Percentiles rank a stretch among this genome's conserved stretches.
Conservation (phyloP, 2,329 filamentous ascomycete species). For the Aureobasidium sp. region DNA sequence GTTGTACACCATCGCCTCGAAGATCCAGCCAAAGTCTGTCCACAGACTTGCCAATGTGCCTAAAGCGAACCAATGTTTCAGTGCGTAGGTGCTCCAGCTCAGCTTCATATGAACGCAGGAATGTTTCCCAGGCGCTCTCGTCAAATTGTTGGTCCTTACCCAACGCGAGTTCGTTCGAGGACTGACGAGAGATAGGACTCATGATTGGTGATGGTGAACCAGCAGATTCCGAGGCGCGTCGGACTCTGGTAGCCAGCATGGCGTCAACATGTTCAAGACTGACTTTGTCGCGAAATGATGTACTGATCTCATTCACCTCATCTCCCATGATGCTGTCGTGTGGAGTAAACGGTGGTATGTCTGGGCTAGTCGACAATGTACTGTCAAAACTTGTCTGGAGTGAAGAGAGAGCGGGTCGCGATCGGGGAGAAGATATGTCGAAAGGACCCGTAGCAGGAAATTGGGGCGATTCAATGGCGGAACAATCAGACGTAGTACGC, state of each 20-base stretch:
- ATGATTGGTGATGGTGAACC: not conserved
- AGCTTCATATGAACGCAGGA: constrained; percentile 24
- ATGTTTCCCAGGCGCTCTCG: constrained; percentile 27
- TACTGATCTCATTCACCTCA: constrained; percentile 15
- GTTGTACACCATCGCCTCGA: not conserved
- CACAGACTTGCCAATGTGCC: constrained; percentile 29
- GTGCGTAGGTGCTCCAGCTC: constrained; percentile 32
- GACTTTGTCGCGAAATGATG: constrained; percentile 17
- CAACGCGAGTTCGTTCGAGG: not conserved
- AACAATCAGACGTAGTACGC: constrained; percentile 6
- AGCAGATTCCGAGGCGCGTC: not conserved
- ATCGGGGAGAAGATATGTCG: not conserved
- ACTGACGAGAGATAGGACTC: not conserved
- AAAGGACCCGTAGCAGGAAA: not conserved
- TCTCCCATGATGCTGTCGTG: constrained; percentile 20
- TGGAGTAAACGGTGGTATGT: constrained; percentile 29
- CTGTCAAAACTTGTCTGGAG: not conserved
- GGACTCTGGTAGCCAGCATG: constrained; percentile 16
- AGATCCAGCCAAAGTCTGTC: constrained; percentile 23
- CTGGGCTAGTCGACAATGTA: constrained; percentile 16
- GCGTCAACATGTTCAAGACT: constrained; percentile 19
- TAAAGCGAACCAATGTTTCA: constrained; percentile 37
- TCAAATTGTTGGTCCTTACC: constrained; percentile 19
- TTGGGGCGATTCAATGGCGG: not conserved
- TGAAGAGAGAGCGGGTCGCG: not conserved